These are phyloP conservation scores for Erythrophleum fordii DNA, from an alignment of 306 rosid species.

Conservation along the genomic window DNA sequence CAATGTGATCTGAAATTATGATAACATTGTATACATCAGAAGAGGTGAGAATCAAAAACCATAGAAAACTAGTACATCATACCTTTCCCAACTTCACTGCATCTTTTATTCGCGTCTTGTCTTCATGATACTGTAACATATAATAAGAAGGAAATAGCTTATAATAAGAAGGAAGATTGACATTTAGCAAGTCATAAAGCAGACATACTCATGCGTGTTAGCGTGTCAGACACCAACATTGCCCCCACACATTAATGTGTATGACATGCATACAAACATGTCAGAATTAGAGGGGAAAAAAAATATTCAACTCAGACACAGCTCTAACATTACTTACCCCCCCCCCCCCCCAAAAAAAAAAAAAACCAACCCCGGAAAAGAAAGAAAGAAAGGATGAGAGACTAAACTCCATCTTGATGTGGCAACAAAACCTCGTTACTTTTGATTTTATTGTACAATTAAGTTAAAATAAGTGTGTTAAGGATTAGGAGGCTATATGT, in stretches of 20 bases:
- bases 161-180: conserved; percentile 23
- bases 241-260: background rate
- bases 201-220: background rate
- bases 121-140: conserved; percentile 76
- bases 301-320: too few species aligned
- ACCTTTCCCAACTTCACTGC: conserved; percentile 90
- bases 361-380: too few species aligned
- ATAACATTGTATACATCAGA: conserved; percentile 32
- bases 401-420: too few species aligned
- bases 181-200: conserved; percentile 28
- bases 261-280: background rate
- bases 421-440: too few species aligned
- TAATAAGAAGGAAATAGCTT: conserved; percentile 9
- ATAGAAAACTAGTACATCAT: conserved; percentile 36
- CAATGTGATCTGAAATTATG: conserved; percentile 57
- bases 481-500: too few species aligned
- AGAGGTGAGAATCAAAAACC: conserved; percentile 34
- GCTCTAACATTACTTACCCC: too few species aligned
- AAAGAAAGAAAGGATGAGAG: too few species aligned
- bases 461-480: too few species aligned
- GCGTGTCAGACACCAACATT: background rate
- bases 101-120: conserved; percentile 73
- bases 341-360: too few species aligned
- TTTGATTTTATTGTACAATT: too few species aligned
- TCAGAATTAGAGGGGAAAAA: too few species aligned